A percentile compares a stretch with the other conserved stretches of the same genome.
Evolutionary conservation across 139 green algal species (phyloP).

Genomic region (Tetraselmis striata): DNA sequence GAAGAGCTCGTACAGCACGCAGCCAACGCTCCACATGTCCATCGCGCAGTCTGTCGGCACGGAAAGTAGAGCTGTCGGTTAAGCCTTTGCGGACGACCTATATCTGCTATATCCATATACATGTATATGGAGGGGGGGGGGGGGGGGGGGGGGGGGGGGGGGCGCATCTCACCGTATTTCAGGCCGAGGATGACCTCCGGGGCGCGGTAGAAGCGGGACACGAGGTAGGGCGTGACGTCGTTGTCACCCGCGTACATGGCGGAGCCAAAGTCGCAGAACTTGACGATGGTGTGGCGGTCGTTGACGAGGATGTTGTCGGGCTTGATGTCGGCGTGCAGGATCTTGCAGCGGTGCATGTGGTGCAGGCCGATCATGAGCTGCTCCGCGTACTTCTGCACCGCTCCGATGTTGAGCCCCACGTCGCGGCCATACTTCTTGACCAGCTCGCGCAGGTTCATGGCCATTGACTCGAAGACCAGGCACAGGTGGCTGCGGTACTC

Average conservation of each 20-base stretch:
- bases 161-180: constrained; percentile 55
- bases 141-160: too few relatives aligned
- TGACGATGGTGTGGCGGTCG: constrained; percentile 63
- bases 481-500: constrained; percentile 93
- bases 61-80: too few relatives aligned
- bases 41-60: constrained; percentile 67
- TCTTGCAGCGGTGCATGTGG: constrained; percentile 71
- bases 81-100: too few relatives aligned
- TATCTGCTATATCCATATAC: too few relatives aligned
- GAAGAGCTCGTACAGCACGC: constrained; percentile 95
- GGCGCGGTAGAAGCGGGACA: constrained; percentile 91
- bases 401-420: constrained; percentile 86
- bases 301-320: constrained; percentile 99
- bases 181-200: constrained; percentile 95
- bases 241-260: constrained; percentile 93
- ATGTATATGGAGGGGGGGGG: too few relatives aligned
- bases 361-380: constrained; percentile 92
- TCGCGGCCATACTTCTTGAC: constrained; percentile 94
- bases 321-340: constrained; percentile 99
- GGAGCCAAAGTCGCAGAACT: constrained; percentile 91
- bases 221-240: constrained; percentile 95
- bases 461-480: constrained; percentile 70
- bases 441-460: constrained; percentile 85
- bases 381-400: constrained; percentile 80
- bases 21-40: constrained; percentile 95